A percentile compares a stretch with the other conserved stretches of the same genome.
Conservation (phyloP, 495 filamentous ascomycete species). For the Xylaria scruposa region DNA sequence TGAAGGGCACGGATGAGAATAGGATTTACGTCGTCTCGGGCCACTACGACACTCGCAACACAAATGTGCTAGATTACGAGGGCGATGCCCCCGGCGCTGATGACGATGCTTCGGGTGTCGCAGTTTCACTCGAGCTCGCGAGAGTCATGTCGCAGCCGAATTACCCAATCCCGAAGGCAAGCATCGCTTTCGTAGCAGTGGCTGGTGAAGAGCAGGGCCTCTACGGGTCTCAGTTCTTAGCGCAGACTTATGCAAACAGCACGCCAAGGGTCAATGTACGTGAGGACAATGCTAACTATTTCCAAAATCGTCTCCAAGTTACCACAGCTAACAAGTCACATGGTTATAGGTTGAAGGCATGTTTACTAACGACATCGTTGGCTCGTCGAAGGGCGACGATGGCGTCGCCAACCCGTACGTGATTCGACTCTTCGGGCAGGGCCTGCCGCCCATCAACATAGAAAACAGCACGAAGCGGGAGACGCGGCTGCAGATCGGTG, state of each 20-base stretch:
- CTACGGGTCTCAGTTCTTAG: conserved; percentile 55
- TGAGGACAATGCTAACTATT: background rate
- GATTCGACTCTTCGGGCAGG: conserved; percentile 58
- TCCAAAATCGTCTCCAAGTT: background rate
- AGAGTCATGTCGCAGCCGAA: conserved; percentile 50
- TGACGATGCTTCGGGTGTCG: conserved; percentile 53
- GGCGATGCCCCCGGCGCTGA: conserved; percentile 60
- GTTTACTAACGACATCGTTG: conserved; percentile 62
- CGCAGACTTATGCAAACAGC: conserved; percentile 53
- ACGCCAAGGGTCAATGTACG: conserved; percentile 42
- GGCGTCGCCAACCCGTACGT: conserved; percentile 51
- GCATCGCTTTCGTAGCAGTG: conserved; percentile 59
- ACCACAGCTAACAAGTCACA: background rate
- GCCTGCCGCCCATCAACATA: conserved; percentile 46
- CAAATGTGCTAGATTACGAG: conserved; percentile 56
- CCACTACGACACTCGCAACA: conserved; percentile 59
- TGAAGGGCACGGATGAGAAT: conserved; percentile 54
- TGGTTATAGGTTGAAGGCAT: conserved; percentile 55
- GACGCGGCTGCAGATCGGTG: conserved; percentile 50
- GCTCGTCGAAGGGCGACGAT: conserved; percentile 47
- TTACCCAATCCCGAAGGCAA: conserved; percentile 48
- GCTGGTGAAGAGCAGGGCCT: conserved; percentile 62
- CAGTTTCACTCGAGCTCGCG: conserved; percentile 56
- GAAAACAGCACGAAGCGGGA: conserved; percentile 43
- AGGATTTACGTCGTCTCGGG: conserved; percentile 58